A percentile compares a stretch with the other conserved stretches of the same genome.
Evolutionary conservation across 768 basidiomycete species (phyloP).

Genomic region (Favolaschia claudopus): DNA sequence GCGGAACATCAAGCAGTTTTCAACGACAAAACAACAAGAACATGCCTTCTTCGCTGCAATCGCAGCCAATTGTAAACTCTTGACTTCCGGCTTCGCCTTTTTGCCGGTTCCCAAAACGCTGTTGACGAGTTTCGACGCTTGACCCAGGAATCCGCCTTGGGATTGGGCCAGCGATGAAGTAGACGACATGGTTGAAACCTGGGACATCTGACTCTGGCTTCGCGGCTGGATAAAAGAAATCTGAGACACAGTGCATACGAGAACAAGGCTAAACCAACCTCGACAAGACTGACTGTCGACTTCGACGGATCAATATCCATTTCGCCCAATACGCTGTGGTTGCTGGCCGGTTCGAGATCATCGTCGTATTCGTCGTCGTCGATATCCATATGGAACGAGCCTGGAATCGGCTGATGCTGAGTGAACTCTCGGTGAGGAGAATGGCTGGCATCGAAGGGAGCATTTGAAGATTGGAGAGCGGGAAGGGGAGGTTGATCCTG

Average conservation of each 20-base stretch:
- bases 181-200: slow-evolving; percentile 56
- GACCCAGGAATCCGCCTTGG: slow-evolving; percentile 69
- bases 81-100: slow-evolving; percentile 79
- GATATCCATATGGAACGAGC: slow-evolving; percentile 46
- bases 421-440: slow-evolving; percentile 21
- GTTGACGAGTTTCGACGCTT: slow-evolving; percentile 73
- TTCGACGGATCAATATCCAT: slow-evolving; percentile 46
- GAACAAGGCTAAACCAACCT: slow-evolving; percentile 45
- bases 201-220: slow-evolving; percentile 64
- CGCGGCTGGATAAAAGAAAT: slow-evolving; percentile 34
- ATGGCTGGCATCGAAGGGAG: slow-evolving; percentile 1
- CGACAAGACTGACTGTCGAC: slow-evolving; percentile 46
- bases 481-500: too few species aligned
- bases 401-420: slow-evolving; percentile 36
- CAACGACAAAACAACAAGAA: slow-evolving; percentile 10
- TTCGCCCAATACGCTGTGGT: slow-evolving; percentile 51
- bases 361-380: slow-evolving; percentile 45
- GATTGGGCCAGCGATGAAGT: slow-evolving; percentile 39
- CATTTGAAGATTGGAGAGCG: too few species aligned
- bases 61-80: slow-evolving; percentile 83
- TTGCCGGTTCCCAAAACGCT: slow-evolving; percentile 73
- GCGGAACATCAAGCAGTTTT: slow-evolving; percentile 10
- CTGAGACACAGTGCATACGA: slow-evolving; percentile 2
- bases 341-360: slow-evolving; percentile 29
- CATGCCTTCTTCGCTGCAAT: slow-evolving; percentile 89